Base-by-base conservation (phyloP, 1,139 yeast species). In the Maudiozyma humilis region DNA sequence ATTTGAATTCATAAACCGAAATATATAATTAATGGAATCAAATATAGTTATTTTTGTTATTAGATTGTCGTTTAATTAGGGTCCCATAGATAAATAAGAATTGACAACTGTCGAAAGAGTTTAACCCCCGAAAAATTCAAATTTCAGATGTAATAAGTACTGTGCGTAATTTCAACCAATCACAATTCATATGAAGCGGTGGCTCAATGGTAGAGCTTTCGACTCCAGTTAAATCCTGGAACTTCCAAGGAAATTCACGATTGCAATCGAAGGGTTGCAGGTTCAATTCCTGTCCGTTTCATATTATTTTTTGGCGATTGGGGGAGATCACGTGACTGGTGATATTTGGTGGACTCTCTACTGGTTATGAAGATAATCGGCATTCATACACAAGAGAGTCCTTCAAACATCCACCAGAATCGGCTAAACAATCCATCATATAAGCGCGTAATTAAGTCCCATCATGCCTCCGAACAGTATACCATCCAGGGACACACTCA, bases 121-220 rank as follows among this genome's bases (percentile, higher is more conserved):
- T n/a, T n/a, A n/a, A n/a, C n/a, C n/a, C n/a, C n/a, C n/a, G n/a
- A 23, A 23, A 23, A 6, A 10, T 23, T 23, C 27, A 23, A 23
- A 23, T 6, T 23, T 23, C 27, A 23, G 6, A 23, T 6, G 6
- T 6, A 10, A 6, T 23, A 23, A 6, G 27, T 23, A 23, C 6
- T 23, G 27, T 23, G 27, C 10, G 6, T 23, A 6, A 6, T 5
- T 5, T 15, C 30, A 35, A 13, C 14, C 14, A 20, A 4, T 23
- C 31, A 20, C 16, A 13, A 40, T 10, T 32, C 25, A 29, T 30
- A 48, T 51, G 86, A 78, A 78, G 87, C 85, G 82, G 85, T 80
- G 86, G 87, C 88, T 81, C 88, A 80, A 81, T 80, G 88, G 88
- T 79, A 80, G 88, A 80, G 87, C 86, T 78, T 79, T 79, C 79